Evolutionary conservation across 2,329 filamentous ascomycete genomes (phyloP).

Genomic region (Cryphonectria carpinicola): DNA sequence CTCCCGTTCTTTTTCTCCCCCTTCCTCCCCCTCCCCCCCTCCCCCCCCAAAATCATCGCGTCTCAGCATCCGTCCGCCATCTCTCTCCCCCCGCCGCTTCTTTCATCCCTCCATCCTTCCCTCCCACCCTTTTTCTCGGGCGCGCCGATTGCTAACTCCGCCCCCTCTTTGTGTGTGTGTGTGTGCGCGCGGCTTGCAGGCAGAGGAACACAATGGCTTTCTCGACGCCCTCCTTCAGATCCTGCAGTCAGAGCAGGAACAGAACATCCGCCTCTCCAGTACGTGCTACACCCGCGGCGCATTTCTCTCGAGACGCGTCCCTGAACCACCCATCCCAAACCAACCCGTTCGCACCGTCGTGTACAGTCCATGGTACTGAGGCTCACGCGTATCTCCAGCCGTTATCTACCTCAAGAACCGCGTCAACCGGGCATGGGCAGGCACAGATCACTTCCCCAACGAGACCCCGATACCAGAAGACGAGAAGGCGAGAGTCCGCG

Average conservation of each 20-base stretch:
- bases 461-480: conserved; percentile 81
- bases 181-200: conserved; percentile 54
- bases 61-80: conserved; percentile 4
- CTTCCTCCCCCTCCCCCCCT: neutral
- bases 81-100: neutral
- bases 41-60: neutral
- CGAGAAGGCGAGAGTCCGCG: conserved; percentile 85
- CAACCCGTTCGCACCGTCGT: neutral
- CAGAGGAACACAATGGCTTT: conserved; percentile 89
- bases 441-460: conserved; percentile 72
- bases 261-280: conserved; percentile 86
- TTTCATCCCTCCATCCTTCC: neutral
- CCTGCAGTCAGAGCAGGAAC: conserved; percentile 84
- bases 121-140: conserved; percentile 21
- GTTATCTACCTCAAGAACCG: conserved; percentile 98
- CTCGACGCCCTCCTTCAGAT: conserved; percentile 89
- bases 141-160: conserved; percentile 30
- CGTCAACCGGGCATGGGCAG: conserved; percentile 89
- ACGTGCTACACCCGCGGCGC: conserved; percentile 47
- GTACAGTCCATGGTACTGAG: conserved; percentile 16
- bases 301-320: conserved; percentile 28
- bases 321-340: conserved; percentile 4
- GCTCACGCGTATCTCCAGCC: conserved; percentile 56
- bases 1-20: too few species aligned
- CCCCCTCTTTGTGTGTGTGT: conserved; percentile 18